Percentiles rank a stretch among this genome's conserved stretches.
These are phyloP conservation scores for Xylaria acuta DNA, from an alignment of 495 filamentous ascomycete genomes.

Conservation along the genomic window DNA sequence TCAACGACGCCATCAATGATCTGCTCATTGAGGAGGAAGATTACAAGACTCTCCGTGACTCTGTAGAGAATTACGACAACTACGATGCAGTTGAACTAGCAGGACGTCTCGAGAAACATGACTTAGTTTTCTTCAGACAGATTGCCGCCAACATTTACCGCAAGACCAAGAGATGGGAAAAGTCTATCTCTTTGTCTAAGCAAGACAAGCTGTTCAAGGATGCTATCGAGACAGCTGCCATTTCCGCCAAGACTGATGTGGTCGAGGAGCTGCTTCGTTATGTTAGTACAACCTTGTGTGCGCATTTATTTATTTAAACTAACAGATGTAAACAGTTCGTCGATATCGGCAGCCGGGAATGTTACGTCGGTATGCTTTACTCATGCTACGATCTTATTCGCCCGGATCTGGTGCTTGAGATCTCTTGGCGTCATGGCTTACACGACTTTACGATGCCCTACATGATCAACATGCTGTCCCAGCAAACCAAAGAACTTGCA, in stretches of 20 bases:
- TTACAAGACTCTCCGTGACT: slow-evolving; percentile 97
- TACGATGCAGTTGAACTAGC: slow-evolving; percentile 97
- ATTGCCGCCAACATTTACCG: slow-evolving; percentile 98
- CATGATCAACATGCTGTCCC: slow-evolving; percentile 97
- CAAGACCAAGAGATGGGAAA: slow-evolving; percentile 99
- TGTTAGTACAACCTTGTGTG: slow-evolving; percentile 65
- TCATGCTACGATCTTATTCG: slow-evolving; percentile 97
- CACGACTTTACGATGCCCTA: slow-evolving; percentile 99
- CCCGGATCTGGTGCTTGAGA: slow-evolving; percentile 88
- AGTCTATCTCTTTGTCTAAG: slow-evolving; percentile 98
- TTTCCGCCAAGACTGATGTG: slow-evolving; percentile 86
- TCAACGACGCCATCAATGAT: slow-evolving; percentile 99
- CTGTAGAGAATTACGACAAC: slow-evolving; percentile 98
- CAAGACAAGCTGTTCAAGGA: slow-evolving; percentile 99
- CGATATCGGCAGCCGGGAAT: slow-evolving; percentile 98
- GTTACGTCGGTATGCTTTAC: slow-evolving; percentile 99
- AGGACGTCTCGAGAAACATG: slow-evolving; percentile 91
- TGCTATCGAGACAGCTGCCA: slow-evolving; percentile 98
- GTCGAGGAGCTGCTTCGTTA: slow-evolving; percentile 96
- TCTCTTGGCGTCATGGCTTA: slow-evolving; percentile 95
- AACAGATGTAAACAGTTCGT: slow-evolving; percentile 75
- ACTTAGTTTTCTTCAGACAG: slow-evolving; percentile 98
- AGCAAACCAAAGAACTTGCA: slow-evolving; percentile 86
- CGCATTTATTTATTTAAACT: slow-evolving; percentile 37
- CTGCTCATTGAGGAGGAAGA: slow-evolving; percentile 98